phyloP scores from a whole-genome alignment of 2,329 filamentous ascomycete genomes.

The Fusarium xyrophilum region DNA sequence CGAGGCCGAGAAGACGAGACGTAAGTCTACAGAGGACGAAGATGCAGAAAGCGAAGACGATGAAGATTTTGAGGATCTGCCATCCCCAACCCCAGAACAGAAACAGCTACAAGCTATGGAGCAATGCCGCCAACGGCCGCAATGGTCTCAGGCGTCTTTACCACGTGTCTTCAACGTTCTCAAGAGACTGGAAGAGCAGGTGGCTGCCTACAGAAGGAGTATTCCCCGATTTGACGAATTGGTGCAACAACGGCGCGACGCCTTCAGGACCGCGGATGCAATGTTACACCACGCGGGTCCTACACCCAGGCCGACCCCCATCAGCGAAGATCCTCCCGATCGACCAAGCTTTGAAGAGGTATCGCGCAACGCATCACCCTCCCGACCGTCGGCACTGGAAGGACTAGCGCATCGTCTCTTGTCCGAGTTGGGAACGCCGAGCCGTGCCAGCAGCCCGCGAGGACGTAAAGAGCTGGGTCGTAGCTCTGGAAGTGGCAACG shows the following conservation, averaged over 20 bases:
- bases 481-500: constrained; percentile 43
- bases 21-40: constrained; percentile 8
- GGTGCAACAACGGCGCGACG: constrained; percentile 68
- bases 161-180: constrained; percentile 65
- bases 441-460: constrained; percentile 57
- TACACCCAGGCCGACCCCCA: constrained; percentile 41
- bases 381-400: constrained; percentile 63
- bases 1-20: constrained; percentile 47
- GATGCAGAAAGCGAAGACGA: constrained; percentile 30
- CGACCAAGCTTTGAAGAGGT: constrained; percentile 53
- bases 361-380: constrained; percentile 58
- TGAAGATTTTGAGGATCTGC: constrained; percentile 29
- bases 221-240: constrained; percentile 77
- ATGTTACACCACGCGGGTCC: constrained; percentile 50
- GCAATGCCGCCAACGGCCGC: constrained; percentile 60
- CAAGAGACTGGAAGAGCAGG: constrained; percentile 66
- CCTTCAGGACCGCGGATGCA: constrained; percentile 66
- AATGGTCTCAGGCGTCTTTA: constrained; percentile 58
- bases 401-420: constrained; percentile 69
- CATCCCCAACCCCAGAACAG: constrained; percentile 35
- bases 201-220: constrained; percentile 65
- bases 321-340: constrained; percentile 49
- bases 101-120: constrained; percentile 56
- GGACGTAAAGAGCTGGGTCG: constrained; percentile 56
- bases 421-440: constrained; percentile 64